A percentile compares a stretch with the other conserved stretches of the same genome.
Conservation (phyloP, 75 land plant species). For the Pinus tabuliformis region DNA sequence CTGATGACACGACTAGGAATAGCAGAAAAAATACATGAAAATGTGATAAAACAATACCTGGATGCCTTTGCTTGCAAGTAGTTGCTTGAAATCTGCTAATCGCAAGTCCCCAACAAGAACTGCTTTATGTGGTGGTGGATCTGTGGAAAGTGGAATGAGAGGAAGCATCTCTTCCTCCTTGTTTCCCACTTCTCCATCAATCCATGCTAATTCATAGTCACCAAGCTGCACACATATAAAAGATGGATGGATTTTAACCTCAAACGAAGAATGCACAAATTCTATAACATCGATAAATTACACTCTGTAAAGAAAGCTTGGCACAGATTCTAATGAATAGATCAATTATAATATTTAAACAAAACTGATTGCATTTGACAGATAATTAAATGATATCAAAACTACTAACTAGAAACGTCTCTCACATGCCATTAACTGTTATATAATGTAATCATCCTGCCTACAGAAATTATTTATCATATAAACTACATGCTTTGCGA, state of each 20-base stretch:
- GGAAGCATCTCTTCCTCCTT: constrained; percentile 69
- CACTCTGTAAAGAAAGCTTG: too few relatives aligned
- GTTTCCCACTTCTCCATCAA: constrained; percentile 81
- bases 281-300: too few relatives aligned
- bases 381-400: not conserved
- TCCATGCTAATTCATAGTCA: constrained; percentile 95
- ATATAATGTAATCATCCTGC: not conserved
- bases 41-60: constrained; percentile 42
- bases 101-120: constrained; percentile 93
- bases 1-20: too few relatives aligned
- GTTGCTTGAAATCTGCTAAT: constrained; percentile 95
- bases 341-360: not conserved
- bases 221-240: constrained; percentile 64
- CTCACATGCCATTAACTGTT: not conserved
- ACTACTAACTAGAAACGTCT: not conserved
- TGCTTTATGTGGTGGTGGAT: constrained; percentile 86
- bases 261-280: not conserved
- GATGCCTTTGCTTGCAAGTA: constrained; percentile 79
- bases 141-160: constrained; percentile 60
- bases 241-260: not conserved
- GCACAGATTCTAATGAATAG: not conserved
- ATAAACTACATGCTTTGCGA: not conserved
- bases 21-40: not conserved
- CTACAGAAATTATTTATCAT: not conserved
- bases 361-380: not conserved